Percentiles rank a stretch among this genome's conserved stretches.
Conservation (phyloP, 805 yeast species). For the Sugiyamaella boreocaroliniensis region DNA sequence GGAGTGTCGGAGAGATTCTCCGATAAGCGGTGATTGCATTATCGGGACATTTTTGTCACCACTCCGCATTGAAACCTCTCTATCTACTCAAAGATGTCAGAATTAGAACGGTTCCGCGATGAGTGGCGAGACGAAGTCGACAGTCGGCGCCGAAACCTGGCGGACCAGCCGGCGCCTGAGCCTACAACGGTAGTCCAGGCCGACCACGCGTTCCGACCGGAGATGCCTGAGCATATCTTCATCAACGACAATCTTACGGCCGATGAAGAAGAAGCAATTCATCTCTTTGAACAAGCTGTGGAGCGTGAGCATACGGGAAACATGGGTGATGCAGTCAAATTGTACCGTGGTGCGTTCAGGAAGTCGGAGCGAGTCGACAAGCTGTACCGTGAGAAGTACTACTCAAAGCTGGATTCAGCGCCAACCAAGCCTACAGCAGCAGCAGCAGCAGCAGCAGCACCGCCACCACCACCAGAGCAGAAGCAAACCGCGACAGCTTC, state of each 20-base stretch:
- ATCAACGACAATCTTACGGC: constrained; percentile 9
- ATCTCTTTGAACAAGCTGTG: constrained; percentile 61
- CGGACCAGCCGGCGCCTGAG: background rate
- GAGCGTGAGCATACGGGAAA: constrained; percentile 66
- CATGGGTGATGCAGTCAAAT: constrained; percentile 73
- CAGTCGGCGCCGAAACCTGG: background rate
- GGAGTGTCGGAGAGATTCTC: background rate
- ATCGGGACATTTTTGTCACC: background rate
- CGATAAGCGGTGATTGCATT: background rate
- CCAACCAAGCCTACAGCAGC: constrained; percentile 4
- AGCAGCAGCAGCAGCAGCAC: too few relatives aligned
- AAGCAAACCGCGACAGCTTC: background rate
- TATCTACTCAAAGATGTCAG: background rate
- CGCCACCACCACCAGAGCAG: too few relatives aligned
- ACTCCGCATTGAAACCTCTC: background rate
- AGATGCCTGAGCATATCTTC: constrained; percentile 15
- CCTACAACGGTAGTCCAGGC: background rate
- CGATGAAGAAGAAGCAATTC: constrained; percentile 44
- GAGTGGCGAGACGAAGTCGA: background rate
- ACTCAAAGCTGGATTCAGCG: constrained; percentile 10
- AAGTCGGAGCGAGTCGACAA: constrained; percentile 56
- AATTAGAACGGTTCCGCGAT: background rate
- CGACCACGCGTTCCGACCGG: constrained; percentile 10
- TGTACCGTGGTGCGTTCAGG: constrained; percentile 65
- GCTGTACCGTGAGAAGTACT: constrained; percentile 47